Conservation (phyloP, 2,329 filamentous ascomycete genomes). For the Juglanconis sp. region DNA sequence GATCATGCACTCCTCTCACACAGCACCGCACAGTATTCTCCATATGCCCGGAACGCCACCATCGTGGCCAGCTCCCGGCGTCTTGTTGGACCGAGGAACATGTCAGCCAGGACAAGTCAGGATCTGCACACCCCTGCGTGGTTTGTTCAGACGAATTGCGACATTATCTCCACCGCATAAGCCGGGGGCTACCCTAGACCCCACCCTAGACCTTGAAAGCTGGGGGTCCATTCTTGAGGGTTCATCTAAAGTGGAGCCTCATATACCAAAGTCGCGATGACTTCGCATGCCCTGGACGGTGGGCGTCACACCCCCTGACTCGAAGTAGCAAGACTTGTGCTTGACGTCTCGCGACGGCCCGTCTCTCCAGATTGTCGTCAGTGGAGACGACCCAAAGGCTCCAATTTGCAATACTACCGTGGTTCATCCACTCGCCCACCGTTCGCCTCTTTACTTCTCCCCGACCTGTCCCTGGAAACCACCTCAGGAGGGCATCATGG, state of each 20-base stretch:
- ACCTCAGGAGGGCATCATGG: neutral
- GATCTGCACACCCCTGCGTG: too few relatives aligned
- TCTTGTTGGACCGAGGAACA: too few relatives aligned
- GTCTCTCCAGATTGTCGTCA: slow-evolving; percentile 16
- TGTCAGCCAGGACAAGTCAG: neutral
- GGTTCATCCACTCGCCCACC: neutral
- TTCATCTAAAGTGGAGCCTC: neutral
- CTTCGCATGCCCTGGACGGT: neutral
- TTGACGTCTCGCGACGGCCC: slow-evolving; percentile 14
- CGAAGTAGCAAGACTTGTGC: neutral
- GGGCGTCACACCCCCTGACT: neutral
- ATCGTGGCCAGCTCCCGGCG: neutral
- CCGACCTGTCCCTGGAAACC: neutral
- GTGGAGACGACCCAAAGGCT: neutral
- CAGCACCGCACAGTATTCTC: neutral
- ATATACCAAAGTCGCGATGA: neutral
- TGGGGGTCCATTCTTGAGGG: too few relatives aligned
- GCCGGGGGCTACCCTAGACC: too few relatives aligned
- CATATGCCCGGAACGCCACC: neutral
- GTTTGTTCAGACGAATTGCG: too few relatives aligned
- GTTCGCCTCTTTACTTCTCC: neutral
- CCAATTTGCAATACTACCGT: neutral
- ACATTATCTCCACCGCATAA: too few relatives aligned
- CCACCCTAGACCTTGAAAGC: too few relatives aligned
- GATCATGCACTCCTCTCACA: neutral